Evolutionary conservation across 306 rosid genomes (phyloP), one percentile per base, ranked within the genome.

Genomic region (Cyamopsis tetragonoloba): DNA sequence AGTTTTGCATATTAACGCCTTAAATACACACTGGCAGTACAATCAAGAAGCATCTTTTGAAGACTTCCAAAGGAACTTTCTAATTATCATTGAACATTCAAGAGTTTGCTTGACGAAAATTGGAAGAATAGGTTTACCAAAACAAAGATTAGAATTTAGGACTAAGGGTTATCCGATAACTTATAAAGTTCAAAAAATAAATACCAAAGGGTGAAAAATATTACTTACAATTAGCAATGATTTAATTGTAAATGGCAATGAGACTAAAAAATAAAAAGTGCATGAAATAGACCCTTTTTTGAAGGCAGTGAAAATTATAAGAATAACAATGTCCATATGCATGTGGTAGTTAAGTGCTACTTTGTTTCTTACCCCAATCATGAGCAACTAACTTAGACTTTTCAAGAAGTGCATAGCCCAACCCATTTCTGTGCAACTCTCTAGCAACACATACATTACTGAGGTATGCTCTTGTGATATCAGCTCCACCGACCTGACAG

Each of bases 391-490:
- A 75, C 80, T 88, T 89, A 10, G 98, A 84, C 84, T 86, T 83
- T 65, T 82, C 85, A 34, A 93, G 67, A 41, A 93, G 83, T 32
- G 82, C 89, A 81, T 79, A 84, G 26, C 80, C 98, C 81, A 93
- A 65, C 8, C 98, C 98, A 67, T 84, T 88, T 79, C 96, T 83
- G 18, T 80, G 96, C 81, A 89, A 73, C 77, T 89, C 96, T 46
- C 78, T 49, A 13, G 96, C 96, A 79, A 93, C 96, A 62, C 98
- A 93, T 12, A 93, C 97, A 67, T 93, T 93, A 73, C 96, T 89
- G 67, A 93, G 88, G 74, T 93, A 93, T 50, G 97, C 98, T 72
- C 98, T 84, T n/a, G 87, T 81, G 43, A 86, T 73, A 74, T 93
- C 91, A 41, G 80, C 82, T 54, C 85, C 96, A 53, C 27, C 81